Base-by-base conservation (phyloP, 192 early-diverging fungal species). In the Coemansia sp. region DNA sequence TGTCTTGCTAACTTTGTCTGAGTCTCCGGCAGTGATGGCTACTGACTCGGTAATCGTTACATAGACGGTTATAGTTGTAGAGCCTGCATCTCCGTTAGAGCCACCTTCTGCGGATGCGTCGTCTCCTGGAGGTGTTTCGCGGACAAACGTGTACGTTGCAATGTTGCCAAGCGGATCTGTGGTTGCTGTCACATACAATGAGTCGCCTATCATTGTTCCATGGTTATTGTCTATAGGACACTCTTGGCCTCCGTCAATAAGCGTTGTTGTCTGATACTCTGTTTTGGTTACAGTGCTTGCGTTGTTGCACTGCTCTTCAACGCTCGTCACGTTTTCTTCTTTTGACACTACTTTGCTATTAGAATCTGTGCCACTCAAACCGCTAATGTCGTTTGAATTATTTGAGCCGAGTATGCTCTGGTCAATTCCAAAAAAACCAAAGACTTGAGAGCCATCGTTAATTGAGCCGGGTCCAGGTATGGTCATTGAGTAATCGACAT, bases 121-220 rank as follows among this genome's bases (percentile, higher is more conserved):
- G 39, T 41, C 12, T 41, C 12, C 39, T 41, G 39, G 9, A 46
- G 51, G 1, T 2, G 51, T 8, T 53, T 26, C 51, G 7, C 21
- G 51, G 0, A 26, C 24, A 53, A 59, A 59, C 12, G 57, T 59
- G 5, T 59, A 36, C 15, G 57, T 59, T 20, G 16, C 6, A 33
- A 59, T 38, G 24, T 59, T 59, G 14, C 57, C 57, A 36, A 38
- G 35, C 57, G 57, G 57, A 26, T 59, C 57, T 2, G 57, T 59
- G 1, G 57, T 34, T 35, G n/a, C 57, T 10, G 51, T 26, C 23
- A 53, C 23, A 53, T 26, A 53, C 23, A 53, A 4, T 15, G 51
- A 9, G 51, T 14, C 51, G 7, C 24, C 51, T 1, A 26, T 26
- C 8, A 24, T 10, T 6, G 21, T 23, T 4, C 51, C 39, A 6